Base-by-base conservation (phyloP, 2,329 filamentous ascomycete genomes). In the Alternaria conjuncta region DNA sequence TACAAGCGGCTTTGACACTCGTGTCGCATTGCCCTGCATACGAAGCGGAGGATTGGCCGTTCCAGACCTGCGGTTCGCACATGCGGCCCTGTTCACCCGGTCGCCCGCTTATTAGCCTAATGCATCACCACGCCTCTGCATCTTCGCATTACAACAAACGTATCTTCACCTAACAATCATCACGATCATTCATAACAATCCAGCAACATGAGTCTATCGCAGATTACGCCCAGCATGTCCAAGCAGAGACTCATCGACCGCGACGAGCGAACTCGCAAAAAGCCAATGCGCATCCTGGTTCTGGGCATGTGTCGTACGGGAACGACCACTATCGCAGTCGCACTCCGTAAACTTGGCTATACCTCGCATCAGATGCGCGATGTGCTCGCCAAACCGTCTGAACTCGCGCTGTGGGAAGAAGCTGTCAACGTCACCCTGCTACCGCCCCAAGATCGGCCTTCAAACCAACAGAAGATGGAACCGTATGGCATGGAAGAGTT, bases 221-320 rank as follows among this genome's bases (percentile, higher is more conserved):
- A 53, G 3, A 25, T 20, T 11, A 51, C 18, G n/a, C 28, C 62
- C 46, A 41, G 47, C 32, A 61, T 68, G 64, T 30, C 71, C 18
- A 10, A 15, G 57, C 63, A 57, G 23, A 62, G 73, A 43, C 58
- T 69, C 74, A 90, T 92, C 78, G 88, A 93, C 79, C 84, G 88
- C 54, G 84, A 88, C 69, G 82, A 88, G 82, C 89, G 88, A 78
- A 85, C 84, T 63, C 88, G 90, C 60, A 86, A 83, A 30, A 89
- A 91, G 55, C 90, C 90, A 32, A 92, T 93, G 90, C 88, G 88
- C 76, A 88, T 93, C 50, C 86, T 93, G 32, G 86, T 89, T 50
- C 84, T 93, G 0, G 90, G 90, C 49, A 84, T 92, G 18, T 89
- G 89, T 59, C 85, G 90, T 66, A 93, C 90, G 9, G 90, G 90